Base-by-base conservation (phyloP, 768 basidiomycete species). In the Ramaria sp. region DNA sequence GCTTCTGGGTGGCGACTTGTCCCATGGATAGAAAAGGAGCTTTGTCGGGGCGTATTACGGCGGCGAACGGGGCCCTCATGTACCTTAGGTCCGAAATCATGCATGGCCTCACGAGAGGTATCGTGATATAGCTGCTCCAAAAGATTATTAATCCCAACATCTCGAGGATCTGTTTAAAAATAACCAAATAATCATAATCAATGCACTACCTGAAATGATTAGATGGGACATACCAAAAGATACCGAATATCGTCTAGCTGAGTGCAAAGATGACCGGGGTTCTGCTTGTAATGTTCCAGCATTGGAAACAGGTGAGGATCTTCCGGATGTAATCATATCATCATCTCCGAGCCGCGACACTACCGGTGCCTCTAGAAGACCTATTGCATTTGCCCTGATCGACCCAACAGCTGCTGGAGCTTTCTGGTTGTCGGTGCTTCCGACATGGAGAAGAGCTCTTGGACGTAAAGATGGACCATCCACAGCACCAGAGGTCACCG, bases 401-500 rank as follows among this genome's bases (percentile, higher is more conserved):
- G 92, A 86, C 1, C 88, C 93, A 38, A 98, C 71, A 3, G 93
- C 90, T 25, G 96, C 88, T 0, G 89, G 88, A 3, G 88, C 93
- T 63, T 95, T 94, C 59, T 83, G 82, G 1, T 82, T 78, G 59
- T 92, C 90, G 12, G 74, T 75, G 48, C 81, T 79, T 5, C 85
- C 85, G 13, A 86, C 72, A 25, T 86, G 85, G 42, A 88, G 65
- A 37, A 82, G 73, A 57, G 82, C 83, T 13, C 75, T 65, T 2
- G 75, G 75, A 20, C 77, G 73, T 52, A 82, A 71, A 1, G 77
- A 74, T 10, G 78, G 73, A 0, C 85, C 85, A 59, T 84, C 85
- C 0, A 83, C 68, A 4, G 78, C 78, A 36, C 50, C 52, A 3
- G 90, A 92, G 5, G 85, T 66, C 0, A 87, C 76, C 0, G 90